phyloP scores from a whole-genome alignment of 495 filamentous ascomycete species.

The Echria macrotheca region DNA sequence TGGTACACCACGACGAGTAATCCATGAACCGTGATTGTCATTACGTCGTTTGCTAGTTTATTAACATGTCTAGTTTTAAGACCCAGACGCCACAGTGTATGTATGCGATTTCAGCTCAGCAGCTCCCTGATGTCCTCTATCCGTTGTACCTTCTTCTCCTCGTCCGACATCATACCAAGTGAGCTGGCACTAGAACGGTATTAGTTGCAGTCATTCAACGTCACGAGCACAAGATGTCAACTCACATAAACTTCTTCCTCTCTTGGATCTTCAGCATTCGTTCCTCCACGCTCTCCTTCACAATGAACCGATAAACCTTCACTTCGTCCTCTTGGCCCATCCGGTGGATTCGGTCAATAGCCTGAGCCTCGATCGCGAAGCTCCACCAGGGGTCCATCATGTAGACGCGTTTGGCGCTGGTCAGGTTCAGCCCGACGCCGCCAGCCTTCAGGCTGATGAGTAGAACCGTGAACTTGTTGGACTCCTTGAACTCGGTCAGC shows the following conservation, averaged over 20 bases:
- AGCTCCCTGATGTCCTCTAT: constrained; percentile 94
- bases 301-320: constrained; percentile 77
- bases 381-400: constrained; percentile 99
- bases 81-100: no score
- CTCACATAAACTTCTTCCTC: constrained; percentile 90
- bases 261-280: constrained; percentile 93
- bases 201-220: no score
- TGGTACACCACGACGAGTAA: no score
- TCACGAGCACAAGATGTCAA: no score
- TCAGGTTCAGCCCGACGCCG: constrained; percentile 90
- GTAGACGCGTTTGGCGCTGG: constrained; percentile 78
- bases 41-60: no score
- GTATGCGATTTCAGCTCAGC: constrained; percentile 72
- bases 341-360: constrained; percentile 96
- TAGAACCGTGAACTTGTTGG: constrained; percentile 53
- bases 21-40: no score
- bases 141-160: constrained; percentile 82
- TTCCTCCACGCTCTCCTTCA: constrained; percentile 86
- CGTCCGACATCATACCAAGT: constrained; percentile 87
- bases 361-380: constrained; percentile 92
- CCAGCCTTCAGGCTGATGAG: constrained; percentile 84
- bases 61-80: no score
- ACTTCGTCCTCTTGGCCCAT: constrained; percentile 94
- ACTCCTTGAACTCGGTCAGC: constrained; percentile 61
- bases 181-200: constrained; percentile 80